These are phyloP conservation scores for Nakazawaea molendinolei DNA, from an alignment of 805 yeast genomes.

Conservation along the genomic window DNA sequence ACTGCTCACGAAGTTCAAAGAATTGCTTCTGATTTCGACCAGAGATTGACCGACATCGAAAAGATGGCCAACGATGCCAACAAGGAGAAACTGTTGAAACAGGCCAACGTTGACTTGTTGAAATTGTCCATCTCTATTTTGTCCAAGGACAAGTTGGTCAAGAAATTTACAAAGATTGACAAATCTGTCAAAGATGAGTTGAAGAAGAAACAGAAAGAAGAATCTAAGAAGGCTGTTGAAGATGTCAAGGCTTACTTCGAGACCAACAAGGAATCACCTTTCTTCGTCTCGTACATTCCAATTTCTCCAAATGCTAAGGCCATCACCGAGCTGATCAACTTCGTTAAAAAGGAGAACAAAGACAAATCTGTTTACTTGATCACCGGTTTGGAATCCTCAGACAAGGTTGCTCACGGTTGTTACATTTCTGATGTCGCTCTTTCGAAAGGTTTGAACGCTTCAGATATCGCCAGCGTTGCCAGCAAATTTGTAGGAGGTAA, in stretches of 20 bases:
- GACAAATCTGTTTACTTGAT: slow-evolving; percentile 73
- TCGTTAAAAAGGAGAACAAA: slow-evolving; percentile 69
- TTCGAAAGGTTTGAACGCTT: slow-evolving; percentile 64
- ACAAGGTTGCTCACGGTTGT: slow-evolving; percentile 92
- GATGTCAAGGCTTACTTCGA: slow-evolving; percentile 67
- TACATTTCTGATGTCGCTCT: slow-evolving; percentile 70
- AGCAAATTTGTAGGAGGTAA: slow-evolving; percentile 83
- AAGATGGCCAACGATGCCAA: slow-evolving; percentile 60
- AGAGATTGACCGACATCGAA: slow-evolving; percentile 51
- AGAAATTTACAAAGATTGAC: slow-evolving; percentile 70
- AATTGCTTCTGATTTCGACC: slow-evolving; percentile 66
- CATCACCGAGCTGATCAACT: slow-evolving; percentile 84
- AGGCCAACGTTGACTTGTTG: slow-evolving; percentile 76
- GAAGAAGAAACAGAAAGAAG: slow-evolving; percentile 84
- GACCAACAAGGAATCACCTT: slow-evolving; percentile 43
- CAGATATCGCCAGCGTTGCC: slow-evolving; percentile 68
- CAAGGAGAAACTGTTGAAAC: slow-evolving; percentile 80
- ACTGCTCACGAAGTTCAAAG: slow-evolving; percentile 90
- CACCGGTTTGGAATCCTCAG: slow-evolving; percentile 48
- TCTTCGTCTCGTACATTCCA: slow-evolving; percentile 59
- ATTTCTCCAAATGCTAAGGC: slow-evolving; percentile 88
- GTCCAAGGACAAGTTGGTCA: slow-evolving; percentile 69
- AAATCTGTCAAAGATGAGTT: slow-evolving; percentile 83
- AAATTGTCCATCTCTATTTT: slow-evolving; percentile 77
- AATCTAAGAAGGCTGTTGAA: slow-evolving; percentile 74